A percentile compares a stretch with the other conserved stretches of the same genome.
Evolutionary conservation across 179 eudicot species (phyloP).

Genomic region (Gypsophila paniculata): DNA sequence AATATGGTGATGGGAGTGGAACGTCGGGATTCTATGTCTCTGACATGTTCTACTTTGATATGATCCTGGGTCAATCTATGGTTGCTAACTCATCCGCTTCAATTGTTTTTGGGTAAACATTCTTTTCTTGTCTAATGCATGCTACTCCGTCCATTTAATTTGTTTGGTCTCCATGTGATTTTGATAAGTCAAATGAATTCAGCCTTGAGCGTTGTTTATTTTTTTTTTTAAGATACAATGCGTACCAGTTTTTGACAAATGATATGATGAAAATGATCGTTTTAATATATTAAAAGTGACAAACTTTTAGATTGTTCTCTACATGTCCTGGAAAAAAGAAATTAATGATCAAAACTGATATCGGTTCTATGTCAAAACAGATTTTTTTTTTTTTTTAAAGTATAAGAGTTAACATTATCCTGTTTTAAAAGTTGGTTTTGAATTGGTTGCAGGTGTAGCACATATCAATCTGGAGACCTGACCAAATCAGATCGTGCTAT

Average conservation of each 20-base stretch:
- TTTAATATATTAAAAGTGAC: too few species aligned
- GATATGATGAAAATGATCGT: background rate
- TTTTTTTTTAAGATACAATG: too few species aligned
- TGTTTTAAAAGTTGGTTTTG: background rate
- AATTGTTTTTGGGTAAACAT: constrained; percentile 69
- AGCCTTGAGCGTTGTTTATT: background rate
- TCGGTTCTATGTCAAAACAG: background rate
- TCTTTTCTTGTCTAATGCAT: background rate
- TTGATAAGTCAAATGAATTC: background rate
- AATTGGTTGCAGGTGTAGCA: constrained; percentile 71
- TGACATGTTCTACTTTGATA: constrained; percentile 63
- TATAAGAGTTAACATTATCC: background rate
- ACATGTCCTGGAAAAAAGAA: background rate
- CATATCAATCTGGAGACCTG: constrained; percentile 75
- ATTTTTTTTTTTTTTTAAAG: background rate
- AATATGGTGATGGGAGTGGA: constrained; percentile 95
- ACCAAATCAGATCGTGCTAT: constrained; percentile 64
- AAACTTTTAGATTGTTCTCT: background rate
- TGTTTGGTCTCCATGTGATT: background rate
- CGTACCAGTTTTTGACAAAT: too few species aligned
- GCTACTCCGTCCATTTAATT: background rate
- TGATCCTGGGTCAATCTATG: constrained; percentile 55
- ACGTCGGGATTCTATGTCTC: constrained; percentile 80
- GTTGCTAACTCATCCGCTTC: constrained; percentile 65
- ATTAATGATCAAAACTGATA: background rate